Base-by-base conservation (phyloP, 306 rosid species). In the Spatholobus suberectus region DNA sequence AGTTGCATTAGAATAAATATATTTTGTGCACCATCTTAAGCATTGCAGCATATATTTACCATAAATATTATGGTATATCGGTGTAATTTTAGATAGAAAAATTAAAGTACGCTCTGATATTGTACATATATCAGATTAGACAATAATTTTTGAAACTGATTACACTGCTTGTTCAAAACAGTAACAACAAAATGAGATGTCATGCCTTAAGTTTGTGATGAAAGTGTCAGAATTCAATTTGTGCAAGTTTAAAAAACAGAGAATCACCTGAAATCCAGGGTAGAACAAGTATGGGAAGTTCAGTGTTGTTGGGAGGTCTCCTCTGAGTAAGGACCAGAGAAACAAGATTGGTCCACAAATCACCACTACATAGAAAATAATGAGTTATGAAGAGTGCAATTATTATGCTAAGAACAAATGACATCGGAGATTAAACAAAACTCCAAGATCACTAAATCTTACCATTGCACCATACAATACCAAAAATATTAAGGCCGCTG, bases 381-480 rank as follows among this genome's bases (percentile, higher is more conserved):
- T 10, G 32, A 24, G 46, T 78, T 66, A 52, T 76, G 49, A 63
- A 15, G 4, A 54, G 15, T 75, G 15, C 10, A 49, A 55, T 83
- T 49, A 17, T 32, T 59, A 29, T n/a, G 26, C 43, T 35, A 5
- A 40, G 5, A 62, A 47, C 10, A 65, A 20, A 84, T 3, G 81
- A 26, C 46, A 14, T 8, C 0, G 14, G 70, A 81, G 59, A 26
- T 41, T 70, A 73, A 23, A 77, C 29, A 43, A 51, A 17, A 79
- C 29, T 29, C 6, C 44, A 15, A n/a, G 41, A 80, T 24, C 37
- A 43, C 63, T 73, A 46, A 76, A 82, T 82, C 91, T 86, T 84
- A 94, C 98, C 97, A 75, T 92, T 94, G 73, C 96, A 90, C 98
- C 97, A 94, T 89, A 94, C 84, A 62, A 94, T 88, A 61, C 98